Base-by-base conservation (phyloP, 805 yeast genomes). In the Lachancea fermentati region DNA sequence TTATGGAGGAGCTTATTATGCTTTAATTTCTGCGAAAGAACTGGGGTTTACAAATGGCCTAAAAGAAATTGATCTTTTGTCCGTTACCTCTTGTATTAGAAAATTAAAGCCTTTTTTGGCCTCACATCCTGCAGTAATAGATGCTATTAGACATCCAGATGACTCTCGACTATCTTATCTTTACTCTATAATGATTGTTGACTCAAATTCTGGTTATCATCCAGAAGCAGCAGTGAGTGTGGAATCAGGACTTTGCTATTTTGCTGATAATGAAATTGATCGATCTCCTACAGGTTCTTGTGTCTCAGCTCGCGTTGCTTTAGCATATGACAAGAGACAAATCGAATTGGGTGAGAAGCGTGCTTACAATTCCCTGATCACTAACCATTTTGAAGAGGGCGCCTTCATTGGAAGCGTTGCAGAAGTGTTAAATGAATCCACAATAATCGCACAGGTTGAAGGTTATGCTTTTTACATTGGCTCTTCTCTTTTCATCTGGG, bases 271-370 rank as follows among this genome's bases (percentile, higher is more conserved):
- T 24, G 37, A 34, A 34, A 9, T 34, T 4, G 37, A 34, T 19
- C 37, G 37, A 9, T 34, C 37, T 5, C 37, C 37, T 9, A 34
- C 37, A 5, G 37, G 37, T 19, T 34, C 37, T 4, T 34, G 37
- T 22, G 37, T 34, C 12, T 18, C 37, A 4, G 37, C 37, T 34
- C 37, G 37, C 4, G 17, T 34, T 8, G 37, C 37, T 9, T 22
- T 34, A 12, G 17, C 4, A 13, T 19, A 19, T 15, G 7, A n/a
- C 15, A 34, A 34, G 33, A 18, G 30, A 9, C 11, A 4, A 14
- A 13, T 34, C 14, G 6, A 30, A 12, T 19, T 34, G n/a, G 32
- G 32, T 11, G 32, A 34, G 5, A 34, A 22, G 26, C 15, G 37
- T 18, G 37, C 37, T 34, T 34, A 34, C 13, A 34, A 34, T 14